phyloP scores from a whole-genome alignment of 2,329 filamentous ascomycete species.

The Graphilbum ipis-grandicollis region DNA sequence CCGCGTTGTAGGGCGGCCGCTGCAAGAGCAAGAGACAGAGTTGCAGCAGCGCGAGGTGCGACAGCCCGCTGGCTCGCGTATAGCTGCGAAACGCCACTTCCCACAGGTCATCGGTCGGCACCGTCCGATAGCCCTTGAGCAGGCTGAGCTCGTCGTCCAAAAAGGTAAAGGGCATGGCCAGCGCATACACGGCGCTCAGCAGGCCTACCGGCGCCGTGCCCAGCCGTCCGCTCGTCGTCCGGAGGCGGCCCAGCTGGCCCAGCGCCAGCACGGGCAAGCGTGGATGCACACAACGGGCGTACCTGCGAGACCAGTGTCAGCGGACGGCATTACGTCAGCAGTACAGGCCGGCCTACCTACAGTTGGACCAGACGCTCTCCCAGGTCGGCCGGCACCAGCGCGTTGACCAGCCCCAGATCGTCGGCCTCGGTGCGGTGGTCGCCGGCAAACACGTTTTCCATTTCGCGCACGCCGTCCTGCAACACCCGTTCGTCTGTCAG shows the following conservation, averaged over 20 bases:
- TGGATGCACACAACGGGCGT: slow-evolving; percentile 9
- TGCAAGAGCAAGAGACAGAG: slow-evolving; percentile 11
- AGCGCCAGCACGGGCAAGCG: slow-evolving; percentile 10
- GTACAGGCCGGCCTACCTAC: slow-evolving; percentile 1
- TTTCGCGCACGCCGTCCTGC: slow-evolving; percentile 8
- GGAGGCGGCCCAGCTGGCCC: slow-evolving; percentile 6
- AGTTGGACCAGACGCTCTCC: slow-evolving; percentile 8
- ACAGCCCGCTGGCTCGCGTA: slow-evolving; percentile 8
- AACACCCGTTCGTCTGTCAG: slow-evolving; percentile 11
- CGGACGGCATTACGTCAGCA: not conserved
- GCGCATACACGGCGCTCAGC: slow-evolving; percentile 10
- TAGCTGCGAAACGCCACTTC: slow-evolving; percentile 11
- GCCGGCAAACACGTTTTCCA: slow-evolving; percentile 6
- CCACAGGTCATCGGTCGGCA: slow-evolving; percentile 12
- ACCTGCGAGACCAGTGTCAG: too few species aligned
- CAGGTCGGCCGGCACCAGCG: slow-evolving; percentile 8
- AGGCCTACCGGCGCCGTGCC: slow-evolving; percentile 8
- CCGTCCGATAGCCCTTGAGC: slow-evolving; percentile 10
- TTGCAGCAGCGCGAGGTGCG: slow-evolving; percentile 10
- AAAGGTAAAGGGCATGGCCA: slow-evolving; percentile 12
- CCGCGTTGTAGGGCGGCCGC: slow-evolving; percentile 10
- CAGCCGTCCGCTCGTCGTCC: not conserved
- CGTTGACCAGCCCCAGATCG: slow-evolving; percentile 8
- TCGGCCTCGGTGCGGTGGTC: slow-evolving; percentile 4
- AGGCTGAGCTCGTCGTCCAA: slow-evolving; percentile 13